Evolutionary conservation across 75 land plant genomes (phyloP).

Genomic region (Cupressus sempervirens): DNA sequence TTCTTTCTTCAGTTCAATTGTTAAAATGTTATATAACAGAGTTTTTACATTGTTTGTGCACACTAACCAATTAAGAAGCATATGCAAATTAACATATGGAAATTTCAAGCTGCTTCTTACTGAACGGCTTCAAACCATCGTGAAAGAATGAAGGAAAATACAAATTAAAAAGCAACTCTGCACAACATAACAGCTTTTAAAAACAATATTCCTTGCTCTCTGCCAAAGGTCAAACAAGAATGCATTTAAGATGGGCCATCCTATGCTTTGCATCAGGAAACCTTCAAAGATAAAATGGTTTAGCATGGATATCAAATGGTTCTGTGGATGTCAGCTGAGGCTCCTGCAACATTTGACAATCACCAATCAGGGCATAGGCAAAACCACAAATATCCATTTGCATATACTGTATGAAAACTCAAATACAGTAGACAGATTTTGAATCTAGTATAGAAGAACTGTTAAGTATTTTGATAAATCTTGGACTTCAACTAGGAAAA

Average conservation of each 20-base stretch:
- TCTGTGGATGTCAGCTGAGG: conserved; percentile 61
- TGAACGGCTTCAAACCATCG: not conserved
- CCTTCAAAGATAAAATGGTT: conserved; percentile 49
- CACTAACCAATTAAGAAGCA: not conserved
- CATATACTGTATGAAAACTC: not conserved
- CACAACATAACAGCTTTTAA: not conserved
- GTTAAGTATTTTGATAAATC: not conserved
- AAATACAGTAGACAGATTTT: not conserved
- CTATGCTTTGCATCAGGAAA: not conserved
- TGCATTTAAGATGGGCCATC: not conserved
- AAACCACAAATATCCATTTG: not conserved
- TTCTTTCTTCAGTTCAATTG: not conserved
- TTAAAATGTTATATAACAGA: not conserved
- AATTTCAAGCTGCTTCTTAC: not conserved
- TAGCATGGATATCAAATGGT: conserved; percentile 51
- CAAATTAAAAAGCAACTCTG: not conserved
- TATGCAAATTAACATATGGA: not conserved
- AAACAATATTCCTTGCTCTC: not conserved
- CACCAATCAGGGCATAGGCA: not conserved
- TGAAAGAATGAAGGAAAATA: not conserved
- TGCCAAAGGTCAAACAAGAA: not conserved
- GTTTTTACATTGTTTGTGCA: not conserved
- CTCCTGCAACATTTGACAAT: conserved; percentile 41
- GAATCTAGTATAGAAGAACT: not conserved
- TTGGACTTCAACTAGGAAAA: too few species aligned